These are phyloP conservation scores for Pulveroboletus sp. DNA, from an alignment of 768 basidiomycete species.

Conservation along the genomic window DNA sequence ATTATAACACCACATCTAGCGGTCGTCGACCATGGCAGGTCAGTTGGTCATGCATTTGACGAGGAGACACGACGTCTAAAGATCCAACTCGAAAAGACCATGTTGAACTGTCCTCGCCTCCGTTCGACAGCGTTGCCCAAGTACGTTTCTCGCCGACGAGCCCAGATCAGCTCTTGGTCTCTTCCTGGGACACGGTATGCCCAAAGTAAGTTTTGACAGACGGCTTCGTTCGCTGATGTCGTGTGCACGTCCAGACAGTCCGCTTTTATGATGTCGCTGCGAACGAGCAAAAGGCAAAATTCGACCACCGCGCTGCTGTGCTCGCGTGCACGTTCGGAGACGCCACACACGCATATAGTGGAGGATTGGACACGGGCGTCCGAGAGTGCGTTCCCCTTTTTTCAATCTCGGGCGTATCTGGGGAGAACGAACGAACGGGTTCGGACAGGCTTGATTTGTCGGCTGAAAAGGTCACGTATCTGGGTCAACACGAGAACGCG, in stretches of 20 bases:
- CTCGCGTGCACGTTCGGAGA: conserved; percentile 76
- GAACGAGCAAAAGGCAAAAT: conserved; percentile 71
- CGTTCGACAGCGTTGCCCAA: conserved; percentile 81
- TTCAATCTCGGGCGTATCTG: background rate
- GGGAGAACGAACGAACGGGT: too few species aligned
- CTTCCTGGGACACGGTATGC: conserved; percentile 83
- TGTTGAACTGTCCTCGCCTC: conserved; percentile 56
- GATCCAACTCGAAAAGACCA: conserved; percentile 22
- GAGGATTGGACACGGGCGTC: conserved; percentile 80
- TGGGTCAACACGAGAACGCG: conserved; percentile 79
- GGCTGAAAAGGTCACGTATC: conserved; percentile 61
- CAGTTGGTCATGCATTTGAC: background rate
- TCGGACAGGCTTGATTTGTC: conserved; percentile 59
- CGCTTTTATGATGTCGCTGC: conserved; percentile 49
- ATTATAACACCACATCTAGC: too few species aligned
- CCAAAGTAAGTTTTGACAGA: conserved; percentile 1
- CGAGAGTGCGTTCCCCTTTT: conserved; percentile 50
- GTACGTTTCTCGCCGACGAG: conserved; percentile 77
- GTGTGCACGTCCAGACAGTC: conserved; percentile 47
- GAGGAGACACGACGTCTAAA: background rate
- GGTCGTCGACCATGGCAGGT: conserved; percentile 14
- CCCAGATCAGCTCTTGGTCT: conserved; percentile 74
- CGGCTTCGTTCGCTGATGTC: conserved; percentile 26
- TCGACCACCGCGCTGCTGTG: conserved; percentile 85
- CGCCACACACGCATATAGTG: conserved; percentile 67